phyloP scores from a whole-genome alignment of 768 basidiomycete genomes.

The Pisolithus orientalis region DNA sequence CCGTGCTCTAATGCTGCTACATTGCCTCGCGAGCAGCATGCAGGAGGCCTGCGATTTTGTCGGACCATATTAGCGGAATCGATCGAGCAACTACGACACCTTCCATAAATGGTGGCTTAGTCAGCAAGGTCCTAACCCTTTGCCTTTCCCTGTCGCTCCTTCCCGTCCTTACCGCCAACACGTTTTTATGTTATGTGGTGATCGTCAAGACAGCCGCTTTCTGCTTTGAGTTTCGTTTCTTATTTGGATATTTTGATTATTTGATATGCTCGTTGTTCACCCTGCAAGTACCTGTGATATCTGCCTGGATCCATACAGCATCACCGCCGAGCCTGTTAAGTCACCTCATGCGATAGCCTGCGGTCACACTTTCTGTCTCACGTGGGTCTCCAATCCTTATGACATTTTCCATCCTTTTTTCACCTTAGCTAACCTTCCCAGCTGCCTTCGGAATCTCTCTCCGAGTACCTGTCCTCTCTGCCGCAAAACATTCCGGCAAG shows the following conservation, averaged over 20 bases:
- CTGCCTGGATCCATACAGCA: slow-evolving; percentile 56
- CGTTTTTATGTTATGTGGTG: slow-evolving; percentile 30
- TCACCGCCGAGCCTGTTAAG: slow-evolving; percentile 42
- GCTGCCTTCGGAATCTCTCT: slow-evolving; percentile 48
- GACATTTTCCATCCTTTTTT: slow-evolving; percentile 8
- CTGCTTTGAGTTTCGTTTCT: slow-evolving; percentile 14
- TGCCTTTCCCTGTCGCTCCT: slow-evolving; percentile 15
- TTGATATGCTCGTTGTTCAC: slow-evolving; percentile 56
- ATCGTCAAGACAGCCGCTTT: slow-evolving; percentile 21
- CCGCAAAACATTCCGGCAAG: slow-evolving; percentile 51
- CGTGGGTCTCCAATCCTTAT: slow-evolving; percentile 37
- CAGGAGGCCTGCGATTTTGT: not conserved
- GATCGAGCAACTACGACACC: slow-evolving; percentile 10
- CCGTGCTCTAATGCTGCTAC: no score
- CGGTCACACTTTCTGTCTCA: slow-evolving; percentile 69
- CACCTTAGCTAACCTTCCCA: slow-evolving; percentile 15
- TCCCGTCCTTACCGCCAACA: slow-evolving; percentile 18
- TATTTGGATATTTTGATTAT: slow-evolving; percentile 14
- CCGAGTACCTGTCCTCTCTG: slow-evolving; percentile 61
- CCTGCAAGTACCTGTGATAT: slow-evolving; percentile 71
- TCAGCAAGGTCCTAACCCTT: slow-evolving; percentile 10
- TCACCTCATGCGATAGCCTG: slow-evolving; percentile 69
- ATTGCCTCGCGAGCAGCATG: no score
- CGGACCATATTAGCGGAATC: not conserved
- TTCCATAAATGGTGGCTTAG: slow-evolving; percentile 18